A percentile compares a stretch with the other conserved stretches of the same genome.
These are phyloP conservation scores for Zygosaccharomyces lentus DNA, from an alignment of 805 yeast genomes.

Conservation along the genomic window DNA sequence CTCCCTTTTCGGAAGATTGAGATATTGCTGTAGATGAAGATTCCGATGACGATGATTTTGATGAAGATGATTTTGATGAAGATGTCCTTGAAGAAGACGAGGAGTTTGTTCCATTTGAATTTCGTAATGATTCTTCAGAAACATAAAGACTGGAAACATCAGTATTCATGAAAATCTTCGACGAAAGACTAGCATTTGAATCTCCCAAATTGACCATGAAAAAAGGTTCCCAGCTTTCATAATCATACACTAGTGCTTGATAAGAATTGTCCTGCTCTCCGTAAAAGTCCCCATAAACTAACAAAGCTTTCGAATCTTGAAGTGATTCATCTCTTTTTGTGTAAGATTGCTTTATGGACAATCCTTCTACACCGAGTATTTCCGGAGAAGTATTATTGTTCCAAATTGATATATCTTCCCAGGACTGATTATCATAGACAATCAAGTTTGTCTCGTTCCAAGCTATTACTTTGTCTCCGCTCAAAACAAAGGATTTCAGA, in stretches of 20 bases:
- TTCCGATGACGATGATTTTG: conserved; percentile 7
- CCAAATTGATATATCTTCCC: conserved; percentile 9
- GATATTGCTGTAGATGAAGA: conserved; percentile 19
- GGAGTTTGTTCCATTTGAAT: conserved; percentile 10
- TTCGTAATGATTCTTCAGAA: conserved; percentile 24
- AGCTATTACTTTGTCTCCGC: conserved; percentile 13
- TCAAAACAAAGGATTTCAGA: conserved; percentile 19
- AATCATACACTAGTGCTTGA: conserved; percentile 23
- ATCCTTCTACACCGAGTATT: neutral
- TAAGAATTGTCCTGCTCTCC: conserved; percentile 32
- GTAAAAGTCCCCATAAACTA: conserved; percentile 39
- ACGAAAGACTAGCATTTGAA: neutral
- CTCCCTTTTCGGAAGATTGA: conserved; percentile 3
- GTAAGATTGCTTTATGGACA: neutral
- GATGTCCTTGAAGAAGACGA: conserved; percentile 14
- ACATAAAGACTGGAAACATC: conserved; percentile 36
- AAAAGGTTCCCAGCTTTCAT: conserved; percentile 27
- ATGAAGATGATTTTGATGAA: conserved; percentile 15
- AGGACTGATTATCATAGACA: conserved; percentile 7
- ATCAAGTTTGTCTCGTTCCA: conserved; percentile 22
- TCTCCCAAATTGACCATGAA: conserved; percentile 9
- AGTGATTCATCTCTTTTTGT: conserved; percentile 6
- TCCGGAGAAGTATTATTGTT: neutral
- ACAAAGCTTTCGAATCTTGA: neutral
- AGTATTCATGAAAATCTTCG: conserved; percentile 32